Conservation (phyloP, 805 yeast genomes). For the Ogataea haglerorum region DNA sequence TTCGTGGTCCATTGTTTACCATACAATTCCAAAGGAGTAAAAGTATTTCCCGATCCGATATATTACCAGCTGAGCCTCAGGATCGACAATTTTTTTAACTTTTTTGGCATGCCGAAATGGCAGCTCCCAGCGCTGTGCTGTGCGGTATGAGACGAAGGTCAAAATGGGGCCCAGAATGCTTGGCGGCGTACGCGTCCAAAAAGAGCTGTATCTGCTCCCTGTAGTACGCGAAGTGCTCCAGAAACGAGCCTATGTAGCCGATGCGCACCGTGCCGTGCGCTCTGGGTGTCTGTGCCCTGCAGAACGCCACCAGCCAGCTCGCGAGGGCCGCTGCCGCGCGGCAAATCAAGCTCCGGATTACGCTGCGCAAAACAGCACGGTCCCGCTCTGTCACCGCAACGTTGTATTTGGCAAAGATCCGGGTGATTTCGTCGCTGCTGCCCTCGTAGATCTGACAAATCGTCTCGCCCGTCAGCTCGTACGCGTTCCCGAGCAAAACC, state of each 20-base stretch:
- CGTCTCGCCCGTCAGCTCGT: constrained; percentile 35
- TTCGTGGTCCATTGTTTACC: background rate
- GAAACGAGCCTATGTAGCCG: constrained; percentile 51
- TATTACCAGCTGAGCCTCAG: constrained; percentile 3
- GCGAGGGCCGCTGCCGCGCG: constrained; percentile 46
- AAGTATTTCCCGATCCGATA: constrained; percentile 2
- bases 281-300: constrained; percentile 4
- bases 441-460: constrained; percentile 39
- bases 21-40: constrained; percentile 2
- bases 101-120: constrained; percentile 6
- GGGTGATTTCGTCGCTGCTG: background rate
- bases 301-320: constrained; percentile 38
- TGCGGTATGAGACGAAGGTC: constrained; percentile 7
- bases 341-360: constrained; percentile 38
- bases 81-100: constrained; percentile 1
- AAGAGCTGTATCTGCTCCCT: constrained; percentile 32
- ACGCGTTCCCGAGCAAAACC: background rate
- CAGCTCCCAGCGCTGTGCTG: constrained; percentile 16
- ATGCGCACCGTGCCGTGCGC: constrained; percentile 29
- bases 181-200: constrained; percentile 6
- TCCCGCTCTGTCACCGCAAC: background rate
- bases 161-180: background rate
- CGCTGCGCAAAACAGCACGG: background rate
- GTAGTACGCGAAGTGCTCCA: constrained; percentile 41
- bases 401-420: background rate